Evolutionary conservation across 495 filamentous ascomycete species (phyloP), one percentile per base, ranked within the genome.

Genomic region (Penicilliopsis zonata): DNA sequence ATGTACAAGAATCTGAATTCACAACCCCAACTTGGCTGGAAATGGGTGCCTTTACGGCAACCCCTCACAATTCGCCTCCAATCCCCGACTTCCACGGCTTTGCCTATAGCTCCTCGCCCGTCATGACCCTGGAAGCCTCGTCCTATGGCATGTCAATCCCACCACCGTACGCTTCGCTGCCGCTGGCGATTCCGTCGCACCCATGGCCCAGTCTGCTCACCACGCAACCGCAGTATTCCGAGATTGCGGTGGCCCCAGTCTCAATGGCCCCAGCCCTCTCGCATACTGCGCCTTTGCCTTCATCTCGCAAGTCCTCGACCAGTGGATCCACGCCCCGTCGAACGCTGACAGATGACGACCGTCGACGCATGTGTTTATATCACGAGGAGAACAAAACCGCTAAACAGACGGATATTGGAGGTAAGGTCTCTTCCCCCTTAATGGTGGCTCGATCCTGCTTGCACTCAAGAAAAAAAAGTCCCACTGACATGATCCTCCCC

Each of bases 341-440:
- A 55, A 96, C 92, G 0, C 67, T 99, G 42, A 96, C 90, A 14
- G 88, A 96, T 55, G 76, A 82, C 18, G 87, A 95, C 49, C 75
- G 90, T 31, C 74, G 86, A 35, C 73, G 74, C 31, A 99, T 99
- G 87, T 96, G 90, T 53, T 69, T 85, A 45, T 99, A 93, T 57
- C 82, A 88, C 47, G 85, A 93, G 50, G 86, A 94, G 44, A 77
- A 96, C 49, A 90, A 88, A 28, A 80, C 72, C 33, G 82, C 82
- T n/a, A 94, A 96, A 60, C 90, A 99, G 57, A 94, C 87, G 14
- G 90, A 96, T 50, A 99, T 99, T 63, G 90, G 90, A 64, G 77
- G 82, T 86, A 66, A 57, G 73, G 36, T 28, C 7, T 33, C 15
- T 15, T 32, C 18, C 37, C 17, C 27, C 24, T 29, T 38, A 34